Percentiles rank a stretch among this genome's conserved stretches.
Conservation (phyloP, 306 rosid species). For the Lablab purpureus region DNA sequence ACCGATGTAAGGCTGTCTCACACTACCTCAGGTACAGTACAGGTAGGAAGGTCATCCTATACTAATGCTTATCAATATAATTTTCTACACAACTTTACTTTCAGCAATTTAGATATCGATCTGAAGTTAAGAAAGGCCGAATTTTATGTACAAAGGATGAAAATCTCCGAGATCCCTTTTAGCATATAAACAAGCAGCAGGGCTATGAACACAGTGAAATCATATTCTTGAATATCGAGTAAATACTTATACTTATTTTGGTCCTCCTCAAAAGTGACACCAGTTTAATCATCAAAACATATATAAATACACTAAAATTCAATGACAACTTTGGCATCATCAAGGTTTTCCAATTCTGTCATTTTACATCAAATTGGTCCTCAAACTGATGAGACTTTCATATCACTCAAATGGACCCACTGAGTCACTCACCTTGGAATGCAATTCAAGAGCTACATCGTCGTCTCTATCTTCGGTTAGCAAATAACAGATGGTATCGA, state of each 20-base stretch:
- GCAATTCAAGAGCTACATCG: constrained; percentile 72
- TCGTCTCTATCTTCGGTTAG: constrained; percentile 73
- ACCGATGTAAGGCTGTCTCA: background rate
- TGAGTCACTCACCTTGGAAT: constrained; percentile 58
- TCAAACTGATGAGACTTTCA: background rate
- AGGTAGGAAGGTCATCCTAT: background rate
- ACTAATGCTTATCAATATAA: constrained; percentile 2
- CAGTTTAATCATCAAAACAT: background rate
- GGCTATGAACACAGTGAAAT: background rate
- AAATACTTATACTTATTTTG: background rate
- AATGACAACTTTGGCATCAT: background rate
- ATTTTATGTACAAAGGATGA: constrained; percentile 1
- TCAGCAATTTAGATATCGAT: background rate
- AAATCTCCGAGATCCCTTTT: background rate
- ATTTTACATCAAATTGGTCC: constrained; percentile 8
- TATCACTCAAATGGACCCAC: background rate
- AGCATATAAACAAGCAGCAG: constrained; percentile 2
- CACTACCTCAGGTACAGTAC: constrained; percentile 16
- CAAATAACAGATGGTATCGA: constrained; percentile 63
- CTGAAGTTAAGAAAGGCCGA: constrained; percentile 19
- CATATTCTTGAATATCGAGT: background rate
- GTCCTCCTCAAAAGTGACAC: constrained; percentile 5
- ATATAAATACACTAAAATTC: background rate
- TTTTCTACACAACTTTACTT: background rate
- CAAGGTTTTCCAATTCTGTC: background rate